A percentile compares a stretch with the other conserved stretches of the same genome.
Conservation (phyloP, 768 basidiomycete genomes). For the Austroboletus eburneus region DNA sequence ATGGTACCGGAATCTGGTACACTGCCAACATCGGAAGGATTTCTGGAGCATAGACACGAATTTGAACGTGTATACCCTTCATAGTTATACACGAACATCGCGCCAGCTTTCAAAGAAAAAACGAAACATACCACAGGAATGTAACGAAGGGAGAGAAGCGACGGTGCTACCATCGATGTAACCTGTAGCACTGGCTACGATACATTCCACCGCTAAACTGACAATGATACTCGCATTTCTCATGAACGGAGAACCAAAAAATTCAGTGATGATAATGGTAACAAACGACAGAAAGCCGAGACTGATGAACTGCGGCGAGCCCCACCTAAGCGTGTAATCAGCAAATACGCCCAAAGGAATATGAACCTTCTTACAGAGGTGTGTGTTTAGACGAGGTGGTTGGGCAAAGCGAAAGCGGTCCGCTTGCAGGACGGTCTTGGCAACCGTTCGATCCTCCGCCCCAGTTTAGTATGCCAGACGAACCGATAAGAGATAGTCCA, state of each 20-base stretch:
- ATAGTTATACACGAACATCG: neutral
- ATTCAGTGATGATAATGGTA: slow-evolving; percentile 71
- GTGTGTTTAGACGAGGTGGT: slow-evolving; percentile 66
- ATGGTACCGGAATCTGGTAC: slow-evolving; percentile 37
- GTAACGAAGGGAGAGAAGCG: slow-evolving; percentile 68
- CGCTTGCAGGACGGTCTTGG: slow-evolving; percentile 50
- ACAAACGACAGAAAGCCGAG: slow-evolving; percentile 82
- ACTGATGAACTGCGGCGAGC: slow-evolving; percentile 78
- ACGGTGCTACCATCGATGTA: slow-evolving; percentile 71
- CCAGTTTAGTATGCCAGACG: slow-evolving; percentile 76
- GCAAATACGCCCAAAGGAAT: neutral
- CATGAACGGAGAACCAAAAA: slow-evolving; percentile 85
- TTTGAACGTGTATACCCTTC: slow-evolving; percentile 74
- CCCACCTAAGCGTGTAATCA: slow-evolving; percentile 49
- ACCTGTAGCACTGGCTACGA: slow-evolving; percentile 74
- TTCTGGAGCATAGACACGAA: slow-evolving; percentile 69
- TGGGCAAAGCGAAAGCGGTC: slow-evolving; percentile 71
- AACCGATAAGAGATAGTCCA: slow-evolving; percentile 71
- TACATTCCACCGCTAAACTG: slow-evolving; percentile 71
- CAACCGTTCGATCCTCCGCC: slow-evolving; percentile 81
- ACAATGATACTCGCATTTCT: slow-evolving; percentile 78
- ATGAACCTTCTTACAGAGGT: slow-evolving; percentile 42
- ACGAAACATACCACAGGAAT: slow-evolving; percentile 57
- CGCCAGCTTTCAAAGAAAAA: neutral
- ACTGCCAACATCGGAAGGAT: slow-evolving; percentile 60